Conservation (phyloP, 2,329 filamentous ascomycete genomes). For the Colletotrichum graminicola region DNA sequence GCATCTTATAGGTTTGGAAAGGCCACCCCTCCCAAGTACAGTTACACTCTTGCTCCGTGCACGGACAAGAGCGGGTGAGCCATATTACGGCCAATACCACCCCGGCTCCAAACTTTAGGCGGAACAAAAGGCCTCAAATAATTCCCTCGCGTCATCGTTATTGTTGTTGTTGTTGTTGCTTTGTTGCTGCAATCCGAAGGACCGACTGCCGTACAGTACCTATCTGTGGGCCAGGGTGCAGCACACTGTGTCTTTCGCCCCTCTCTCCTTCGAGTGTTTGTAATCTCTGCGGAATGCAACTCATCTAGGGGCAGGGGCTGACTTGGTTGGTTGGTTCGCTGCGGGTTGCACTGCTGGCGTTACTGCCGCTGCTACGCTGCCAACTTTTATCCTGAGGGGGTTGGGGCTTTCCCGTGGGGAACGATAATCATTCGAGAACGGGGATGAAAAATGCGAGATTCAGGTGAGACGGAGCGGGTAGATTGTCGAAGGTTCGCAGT, state of each 20-base stretch:
- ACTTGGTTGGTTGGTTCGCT: conserved; percentile 3
- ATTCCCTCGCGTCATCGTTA: background rate
- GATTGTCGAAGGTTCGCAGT: conserved; percentile 36
- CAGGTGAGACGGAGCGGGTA: conserved; percentile 40
- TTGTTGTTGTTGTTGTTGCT: conserved; percentile 7
- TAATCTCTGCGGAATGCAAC: conserved; percentile 19
- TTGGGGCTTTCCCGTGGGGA: conserved; percentile 29
- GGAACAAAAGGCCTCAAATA: background rate
- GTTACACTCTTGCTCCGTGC: background rate
- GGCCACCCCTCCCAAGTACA: background rate
- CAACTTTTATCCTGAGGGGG: background rate
- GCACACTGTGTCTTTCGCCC: background rate
- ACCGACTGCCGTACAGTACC: background rate
- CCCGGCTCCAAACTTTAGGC: background rate
- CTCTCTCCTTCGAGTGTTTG: conserved; percentile 10
- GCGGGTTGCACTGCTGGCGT: conserved; percentile 9
- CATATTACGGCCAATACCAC: background rate
- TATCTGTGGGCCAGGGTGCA: conserved; percentile 6
- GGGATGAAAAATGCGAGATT: conserved; percentile 36
- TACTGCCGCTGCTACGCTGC: conserved; percentile 5
- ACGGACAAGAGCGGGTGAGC: background rate
- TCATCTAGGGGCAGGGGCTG: conserved; percentile 8
- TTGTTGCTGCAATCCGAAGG: background rate
- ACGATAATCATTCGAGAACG: conserved; percentile 27
- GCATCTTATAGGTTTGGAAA: background rate